Evolutionary conservation across 495 filamentous ascomycete genomes (phyloP).

Genomic region (Penicillium mononematosum): DNA sequence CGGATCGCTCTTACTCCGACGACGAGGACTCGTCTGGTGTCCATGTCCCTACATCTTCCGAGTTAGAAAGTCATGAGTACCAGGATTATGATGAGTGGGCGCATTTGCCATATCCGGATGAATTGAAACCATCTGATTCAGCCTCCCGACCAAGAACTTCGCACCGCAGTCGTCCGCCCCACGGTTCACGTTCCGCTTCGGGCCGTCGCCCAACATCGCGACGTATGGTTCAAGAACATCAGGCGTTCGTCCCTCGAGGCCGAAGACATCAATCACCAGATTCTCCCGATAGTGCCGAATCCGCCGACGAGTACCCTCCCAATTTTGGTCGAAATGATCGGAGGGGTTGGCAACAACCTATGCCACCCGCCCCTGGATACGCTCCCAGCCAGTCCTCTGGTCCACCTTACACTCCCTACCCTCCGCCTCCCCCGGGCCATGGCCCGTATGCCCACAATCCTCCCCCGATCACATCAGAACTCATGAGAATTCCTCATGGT

Average conservation of each 20-base stretch:
- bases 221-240: conserved; percentile 40
- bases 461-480: conserved; percentile 37
- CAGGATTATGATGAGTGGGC: conserved; percentile 55
- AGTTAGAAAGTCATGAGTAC: conserved; percentile 51
- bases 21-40: conserved; percentile 57
- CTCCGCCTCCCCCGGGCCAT: conserved; percentile 18
- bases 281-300: conserved; percentile 53
- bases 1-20: conserved; percentile 48
- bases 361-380: conserved; percentile 43
- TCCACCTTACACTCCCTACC: conserved; percentile 35
- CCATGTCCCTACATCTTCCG: conserved; percentile 47
- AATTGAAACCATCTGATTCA: conserved; percentile 80
- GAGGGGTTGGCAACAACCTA: conserved; percentile 34
- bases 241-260: conserved; percentile 36
- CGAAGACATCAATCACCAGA: conserved; percentile 53
- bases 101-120: conserved; percentile 54
- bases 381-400: conserved; percentile 49
- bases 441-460: conserved; percentile 31
- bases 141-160: conserved; percentile 64
- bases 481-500: conserved; percentile 42
- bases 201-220: conserved; percentile 42
- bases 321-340: conserved; percentile 41
- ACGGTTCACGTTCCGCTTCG: conserved; percentile 44
- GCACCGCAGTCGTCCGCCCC: conserved; percentile 41
- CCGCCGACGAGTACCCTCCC: conserved; percentile 50